These are phyloP conservation scores for Linum lewisii DNA, from an alignment of 345 rosid genomes.

Conservation along the genomic window DNA sequence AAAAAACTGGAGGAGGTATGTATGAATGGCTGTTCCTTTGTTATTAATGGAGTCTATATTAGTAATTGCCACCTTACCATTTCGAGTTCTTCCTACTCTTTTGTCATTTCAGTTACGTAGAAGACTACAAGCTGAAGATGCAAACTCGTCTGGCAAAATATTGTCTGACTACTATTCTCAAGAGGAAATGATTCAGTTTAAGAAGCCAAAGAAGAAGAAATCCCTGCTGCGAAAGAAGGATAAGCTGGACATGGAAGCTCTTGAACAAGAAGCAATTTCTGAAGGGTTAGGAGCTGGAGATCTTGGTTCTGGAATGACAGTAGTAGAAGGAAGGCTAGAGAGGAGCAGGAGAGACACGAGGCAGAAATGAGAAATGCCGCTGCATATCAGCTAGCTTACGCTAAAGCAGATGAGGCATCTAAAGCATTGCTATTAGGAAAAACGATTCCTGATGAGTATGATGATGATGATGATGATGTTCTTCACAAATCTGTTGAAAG, in stretches of 20 bases:
- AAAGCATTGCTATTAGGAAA: conserved; percentile 59
- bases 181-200: conserved; percentile 82
- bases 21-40: conserved; percentile 3
- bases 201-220: conserved; percentile 91
- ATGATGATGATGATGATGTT: conserved; percentile 74
- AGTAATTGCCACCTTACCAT: not conserved
- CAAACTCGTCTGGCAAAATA: conserved; percentile 47
- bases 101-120: conserved; percentile 56
- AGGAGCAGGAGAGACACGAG: conserved; percentile 69
- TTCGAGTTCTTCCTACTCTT: not conserved
- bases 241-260: conserved; percentile 73
- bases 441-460: conserved; percentile 36
- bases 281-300: conserved; percentile 76
- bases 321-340: conserved; percentile 72
- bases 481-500: conserved; percentile 69
- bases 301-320: conserved; percentile 86
- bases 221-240: conserved; percentile 73
- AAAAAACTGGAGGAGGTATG: conserved; percentile 38
- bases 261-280: conserved; percentile 87
- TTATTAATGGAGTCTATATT: not conserved
- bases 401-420: conserved; percentile 91
- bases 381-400: conserved; percentile 65
- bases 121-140: conserved; percentile 76
- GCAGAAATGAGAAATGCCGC: conserved; percentile 62
- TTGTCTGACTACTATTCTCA: conserved; percentile 75